Evolutionary conservation across 2,329 filamentous ascomycete genomes (phyloP).

Genomic region (Ceratocystis albifundus): DNA sequence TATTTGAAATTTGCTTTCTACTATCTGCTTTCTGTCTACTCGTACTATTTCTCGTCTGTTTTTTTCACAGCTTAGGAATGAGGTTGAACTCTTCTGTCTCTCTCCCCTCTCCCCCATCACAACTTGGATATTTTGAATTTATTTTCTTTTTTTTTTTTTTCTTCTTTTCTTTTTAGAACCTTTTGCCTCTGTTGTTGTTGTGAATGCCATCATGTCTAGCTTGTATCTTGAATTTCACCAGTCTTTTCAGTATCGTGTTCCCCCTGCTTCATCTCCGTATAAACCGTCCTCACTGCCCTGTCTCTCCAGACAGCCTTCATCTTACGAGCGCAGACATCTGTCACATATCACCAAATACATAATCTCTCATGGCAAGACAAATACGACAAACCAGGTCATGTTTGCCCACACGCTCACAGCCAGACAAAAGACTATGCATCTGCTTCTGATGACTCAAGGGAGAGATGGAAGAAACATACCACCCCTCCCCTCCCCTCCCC

Average conservation of each 20-base stretch:
- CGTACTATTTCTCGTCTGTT: neutral
- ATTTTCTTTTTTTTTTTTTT: slow-evolving; percentile 10
- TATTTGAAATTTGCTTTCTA: slow-evolving; percentile 7
- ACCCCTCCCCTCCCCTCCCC: too few species aligned
- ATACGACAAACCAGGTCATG: neutral
- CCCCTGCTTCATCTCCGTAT: neutral
- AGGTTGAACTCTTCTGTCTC: neutral
- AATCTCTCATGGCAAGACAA: neutral
- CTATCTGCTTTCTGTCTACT: neutral
- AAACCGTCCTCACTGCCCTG: neutral
- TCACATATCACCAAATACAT: slow-evolving; percentile 1
- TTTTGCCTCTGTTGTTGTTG: neutral
- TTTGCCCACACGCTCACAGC: neutral
- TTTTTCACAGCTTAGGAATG: neutral
- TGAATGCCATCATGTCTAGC: neutral
- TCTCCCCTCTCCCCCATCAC: neutral
- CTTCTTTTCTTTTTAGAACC: slow-evolving; percentile 12
- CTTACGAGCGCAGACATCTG: neutral
- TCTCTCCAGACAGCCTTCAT: neutral
- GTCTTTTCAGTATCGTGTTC: neutral
- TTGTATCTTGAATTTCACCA: neutral
- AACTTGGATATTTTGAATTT: neutral
- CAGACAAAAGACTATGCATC: neutral
- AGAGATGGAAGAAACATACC: neutral
- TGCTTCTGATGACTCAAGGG: neutral